Evolutionary conservation across 768 basidiomycete species (phyloP).

Genomic region (Leccinum uliginosum): DNA sequence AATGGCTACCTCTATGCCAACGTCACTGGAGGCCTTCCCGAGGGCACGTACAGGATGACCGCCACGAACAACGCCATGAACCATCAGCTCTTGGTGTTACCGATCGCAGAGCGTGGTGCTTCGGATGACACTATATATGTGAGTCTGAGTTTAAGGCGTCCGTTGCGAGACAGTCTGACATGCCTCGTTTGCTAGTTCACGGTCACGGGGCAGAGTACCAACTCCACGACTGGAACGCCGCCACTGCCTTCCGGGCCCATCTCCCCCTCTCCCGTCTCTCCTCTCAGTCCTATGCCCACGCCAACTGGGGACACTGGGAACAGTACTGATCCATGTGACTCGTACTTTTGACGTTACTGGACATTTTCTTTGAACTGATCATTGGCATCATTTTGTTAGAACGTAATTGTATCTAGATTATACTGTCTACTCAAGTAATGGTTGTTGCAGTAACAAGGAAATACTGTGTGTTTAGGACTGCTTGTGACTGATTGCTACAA

Average conservation of each 20-base stretch:
- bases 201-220: constrained; percentile 17
- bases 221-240: constrained; percentile 2
- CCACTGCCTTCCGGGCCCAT: constrained; percentile 4
- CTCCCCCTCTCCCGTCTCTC: background rate
- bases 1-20: constrained; percentile 43
- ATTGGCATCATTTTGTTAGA: background rate
- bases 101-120: constrained; percentile 37
- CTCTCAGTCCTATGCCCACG: background rate
- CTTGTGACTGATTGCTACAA: background rate
- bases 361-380: background rate
- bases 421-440: background rate
- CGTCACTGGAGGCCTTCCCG: constrained; percentile 51
- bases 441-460: constrained; percentile 1
- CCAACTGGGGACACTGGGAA: constrained; percentile 1
- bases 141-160: constrained; percentile 9
- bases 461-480: background rate
- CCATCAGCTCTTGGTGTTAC: constrained; percentile 37
- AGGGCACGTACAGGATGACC: constrained; percentile 46
- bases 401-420: constrained; percentile 12
- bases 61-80: constrained; percentile 44
- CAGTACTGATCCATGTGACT: constrained; percentile 3
- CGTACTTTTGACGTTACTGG: background rate
- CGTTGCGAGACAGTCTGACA: constrained; percentile 2
- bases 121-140: constrained; percentile 42
- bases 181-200: constrained; percentile 20